phyloP scores from a whole-genome alignment of 2,329 filamentous ascomycete species.

The Calonectria montana region DNA sequence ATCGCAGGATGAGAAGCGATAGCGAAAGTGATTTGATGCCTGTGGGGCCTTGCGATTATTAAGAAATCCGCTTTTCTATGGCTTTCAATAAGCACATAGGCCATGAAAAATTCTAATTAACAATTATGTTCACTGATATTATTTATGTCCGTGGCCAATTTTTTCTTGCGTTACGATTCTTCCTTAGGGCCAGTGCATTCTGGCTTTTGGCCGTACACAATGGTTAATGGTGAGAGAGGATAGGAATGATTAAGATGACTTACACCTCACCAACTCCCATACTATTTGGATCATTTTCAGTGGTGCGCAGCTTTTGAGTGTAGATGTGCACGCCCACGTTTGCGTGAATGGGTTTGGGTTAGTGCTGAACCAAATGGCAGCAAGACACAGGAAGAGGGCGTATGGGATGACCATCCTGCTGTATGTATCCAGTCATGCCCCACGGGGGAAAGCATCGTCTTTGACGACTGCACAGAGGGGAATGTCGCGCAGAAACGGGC shows the following conservation, averaged over 20 bases:
- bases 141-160: background rate
- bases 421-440: background rate
- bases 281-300: conserved; percentile 1
- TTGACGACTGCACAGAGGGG: background rate
- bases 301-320: conserved; percentile 8
- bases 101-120: background rate
- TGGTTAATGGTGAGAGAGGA: background rate
- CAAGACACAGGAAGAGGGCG: background rate
- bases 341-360: background rate
- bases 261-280: background rate
- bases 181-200: background rate
- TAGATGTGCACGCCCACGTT: background rate
- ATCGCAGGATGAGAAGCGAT: background rate
- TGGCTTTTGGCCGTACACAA: background rate
- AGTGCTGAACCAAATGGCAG: background rate
- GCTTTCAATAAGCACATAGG: background rate
- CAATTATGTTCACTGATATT: too few relatives aligned
- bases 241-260: background rate
- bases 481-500: background rate
- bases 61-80: background rate
- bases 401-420: background rate
- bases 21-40: background rate
- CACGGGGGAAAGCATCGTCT: background rate
- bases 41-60: too few relatives aligned
- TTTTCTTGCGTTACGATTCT: background rate